Percentiles rank a stretch among this genome's conserved stretches.
Evolutionary conservation across 805 yeast species (phyloP).

Genomic region (Ogataea paradorogensis): DNA sequence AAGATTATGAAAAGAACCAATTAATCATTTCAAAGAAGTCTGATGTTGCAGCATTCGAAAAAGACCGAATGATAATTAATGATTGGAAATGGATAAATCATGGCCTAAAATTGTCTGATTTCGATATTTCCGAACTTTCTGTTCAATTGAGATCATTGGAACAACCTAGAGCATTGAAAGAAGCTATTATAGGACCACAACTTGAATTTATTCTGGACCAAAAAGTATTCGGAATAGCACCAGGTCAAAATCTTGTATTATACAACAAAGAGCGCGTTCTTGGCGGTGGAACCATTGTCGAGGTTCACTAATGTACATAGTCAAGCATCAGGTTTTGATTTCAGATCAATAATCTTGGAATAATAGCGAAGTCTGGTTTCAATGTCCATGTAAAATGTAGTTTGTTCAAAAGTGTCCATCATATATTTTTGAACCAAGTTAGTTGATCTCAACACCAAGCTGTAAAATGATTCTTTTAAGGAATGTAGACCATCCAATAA

Average conservation of each 20-base stretch:
- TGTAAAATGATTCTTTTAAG: slow-evolving; percentile 11
- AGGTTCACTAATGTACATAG: slow-evolving; percentile 4
- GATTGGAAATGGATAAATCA: slow-evolving; percentile 50
- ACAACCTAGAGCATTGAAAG: slow-evolving; percentile 36
- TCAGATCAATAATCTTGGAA: slow-evolving; percentile 1
- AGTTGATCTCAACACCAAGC: slow-evolving; percentile 17
- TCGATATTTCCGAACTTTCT: slow-evolving; percentile 31
- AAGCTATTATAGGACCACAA: slow-evolving; percentile 25
- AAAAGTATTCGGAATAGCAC: slow-evolving; percentile 72
- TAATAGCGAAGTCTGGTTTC: slow-evolving; percentile 8
- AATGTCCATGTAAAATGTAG: slow-evolving; percentile 11
- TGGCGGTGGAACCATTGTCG: slow-evolving; percentile 53
- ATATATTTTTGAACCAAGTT: slow-evolving; percentile 18
- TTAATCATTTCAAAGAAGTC: slow-evolving; percentile 75
- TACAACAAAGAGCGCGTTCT: slow-evolving; percentile 65
- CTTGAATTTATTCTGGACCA: slow-evolving; percentile 38
- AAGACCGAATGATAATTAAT: slow-evolving; percentile 39
- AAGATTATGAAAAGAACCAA: slow-evolving; percentile 61
- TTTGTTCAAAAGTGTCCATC: slow-evolving; percentile 19
- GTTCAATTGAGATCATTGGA: slow-evolving; percentile 78
- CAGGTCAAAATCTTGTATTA: slow-evolving; percentile 82
- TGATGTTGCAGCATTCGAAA: slow-evolving; percentile 54
- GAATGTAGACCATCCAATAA: slow-evolving; percentile 11
- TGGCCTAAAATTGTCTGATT: slow-evolving; percentile 6
- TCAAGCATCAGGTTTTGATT: neutral